Evolutionary conservation across 345 rosid species (phyloP).

Genomic region (Garcia nutans): DNA sequence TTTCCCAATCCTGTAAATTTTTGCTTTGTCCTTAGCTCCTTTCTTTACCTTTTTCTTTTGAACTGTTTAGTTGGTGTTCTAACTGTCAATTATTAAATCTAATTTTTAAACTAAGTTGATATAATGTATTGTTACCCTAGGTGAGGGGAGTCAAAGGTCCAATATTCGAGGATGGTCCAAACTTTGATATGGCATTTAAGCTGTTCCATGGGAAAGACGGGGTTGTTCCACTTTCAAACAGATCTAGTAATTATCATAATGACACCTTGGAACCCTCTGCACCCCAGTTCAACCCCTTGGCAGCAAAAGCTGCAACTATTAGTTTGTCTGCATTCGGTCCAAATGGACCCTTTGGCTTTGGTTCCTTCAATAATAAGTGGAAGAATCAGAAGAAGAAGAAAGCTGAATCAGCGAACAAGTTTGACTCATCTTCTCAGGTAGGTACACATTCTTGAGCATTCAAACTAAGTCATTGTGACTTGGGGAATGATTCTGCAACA

Average conservation of each 20-base stretch:
- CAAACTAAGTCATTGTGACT: background rate
- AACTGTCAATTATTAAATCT: background rate
- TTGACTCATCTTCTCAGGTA: constrained; percentile 61
- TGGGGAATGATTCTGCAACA: background rate
- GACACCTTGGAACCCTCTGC: constrained; percentile 34
- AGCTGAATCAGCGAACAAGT: constrained; percentile 49
- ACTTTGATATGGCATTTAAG: constrained; percentile 65
- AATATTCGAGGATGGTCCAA: constrained; percentile 85
- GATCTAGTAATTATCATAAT: constrained; percentile 24
- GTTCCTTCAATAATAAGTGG: constrained; percentile 60
- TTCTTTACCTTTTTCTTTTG: background rate
- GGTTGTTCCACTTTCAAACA: constrained; percentile 64
- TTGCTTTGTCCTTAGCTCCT: background rate
- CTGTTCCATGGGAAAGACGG: constrained; percentile 90
- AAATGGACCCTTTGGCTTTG: constrained; percentile 76
- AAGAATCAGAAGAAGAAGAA: constrained; percentile 65
- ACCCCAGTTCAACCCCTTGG: constrained; percentile 70
- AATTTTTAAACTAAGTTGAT: background rate
- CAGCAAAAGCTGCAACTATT: constrained; percentile 65
- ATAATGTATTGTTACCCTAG: constrained; percentile 22
- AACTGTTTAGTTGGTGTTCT: background rate
- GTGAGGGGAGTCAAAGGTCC: constrained; percentile 70
- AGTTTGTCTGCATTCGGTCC: constrained; percentile 77
- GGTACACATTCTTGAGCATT: constrained; percentile 1
- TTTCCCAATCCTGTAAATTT: constrained; percentile 45